Conservation (phyloP, 2,329 filamentous ascomycete genomes). For the Verticillium klebahnii region DNA sequence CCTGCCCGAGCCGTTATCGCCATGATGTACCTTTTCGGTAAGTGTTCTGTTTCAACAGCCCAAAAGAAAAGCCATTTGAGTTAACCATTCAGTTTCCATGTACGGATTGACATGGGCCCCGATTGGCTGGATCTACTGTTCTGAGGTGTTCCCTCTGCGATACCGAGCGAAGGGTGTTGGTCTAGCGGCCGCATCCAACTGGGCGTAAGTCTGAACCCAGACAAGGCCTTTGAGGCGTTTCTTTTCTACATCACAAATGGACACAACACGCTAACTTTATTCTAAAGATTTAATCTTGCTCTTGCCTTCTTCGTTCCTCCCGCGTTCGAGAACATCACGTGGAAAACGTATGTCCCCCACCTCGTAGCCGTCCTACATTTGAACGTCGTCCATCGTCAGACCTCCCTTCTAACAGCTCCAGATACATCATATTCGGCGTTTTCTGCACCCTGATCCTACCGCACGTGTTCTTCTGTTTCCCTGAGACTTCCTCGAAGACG, state of each 20-base stretch:
- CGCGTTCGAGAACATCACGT: background rate
- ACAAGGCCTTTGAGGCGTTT: no score
- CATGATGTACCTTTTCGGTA: constrained; percentile 39
- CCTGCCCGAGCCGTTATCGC: constrained; percentile 47
- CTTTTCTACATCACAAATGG: no score
- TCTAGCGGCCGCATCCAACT: constrained; percentile 45
- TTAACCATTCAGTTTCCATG: background rate
- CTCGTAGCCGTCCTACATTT: no score
- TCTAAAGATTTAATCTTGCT: constrained; percentile 38
- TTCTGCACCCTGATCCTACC: background rate
- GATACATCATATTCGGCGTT: constrained; percentile 1
- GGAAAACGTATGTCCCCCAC: background rate
- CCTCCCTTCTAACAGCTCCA: background rate
- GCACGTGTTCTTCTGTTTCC: background rate
- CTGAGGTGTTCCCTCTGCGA: constrained; percentile 36
- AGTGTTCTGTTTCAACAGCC: constrained; percentile 22
- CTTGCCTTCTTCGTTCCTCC: constrained; percentile 43
- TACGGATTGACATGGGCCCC: constrained; percentile 29
- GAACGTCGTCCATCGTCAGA: background rate
- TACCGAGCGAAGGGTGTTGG: constrained; percentile 50
- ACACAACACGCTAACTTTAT: background rate
- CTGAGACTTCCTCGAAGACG: background rate
- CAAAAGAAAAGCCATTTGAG: background rate
- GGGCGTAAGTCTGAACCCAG: constrained; percentile 21
- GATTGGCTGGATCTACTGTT: constrained; percentile 25